Evolutionary conservation across 1,284 basidiomycete species (phyloP).

Genomic region (Boletellus dicymbophilus): DNA sequence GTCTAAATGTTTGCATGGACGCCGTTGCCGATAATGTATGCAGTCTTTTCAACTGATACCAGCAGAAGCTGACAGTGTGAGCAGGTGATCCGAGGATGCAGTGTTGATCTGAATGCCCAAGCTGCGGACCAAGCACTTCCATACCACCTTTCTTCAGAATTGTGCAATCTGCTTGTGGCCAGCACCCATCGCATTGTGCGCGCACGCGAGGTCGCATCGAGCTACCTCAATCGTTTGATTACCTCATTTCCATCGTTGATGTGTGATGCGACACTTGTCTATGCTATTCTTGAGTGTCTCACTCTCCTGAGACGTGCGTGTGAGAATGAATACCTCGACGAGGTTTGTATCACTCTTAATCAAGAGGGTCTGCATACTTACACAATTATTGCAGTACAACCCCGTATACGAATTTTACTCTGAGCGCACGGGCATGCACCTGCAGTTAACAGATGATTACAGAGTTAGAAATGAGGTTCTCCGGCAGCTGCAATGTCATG

Average conservation of each 20-base stretch:
- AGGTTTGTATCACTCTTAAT: slow-evolving; percentile 53
- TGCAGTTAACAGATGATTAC: slow-evolving; percentile 91
- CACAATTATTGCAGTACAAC: slow-evolving; percentile 65
- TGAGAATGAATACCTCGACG: slow-evolving; percentile 91
- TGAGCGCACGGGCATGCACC: slow-evolving; percentile 69
- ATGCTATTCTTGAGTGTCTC: slow-evolving; percentile 88
- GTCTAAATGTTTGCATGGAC: slow-evolving; percentile 78
- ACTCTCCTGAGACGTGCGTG: slow-evolving; percentile 88
- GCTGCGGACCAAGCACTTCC: slow-evolving; percentile 84
- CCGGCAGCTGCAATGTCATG: slow-evolving; percentile 70
- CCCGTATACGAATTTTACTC: slow-evolving; percentile 86
- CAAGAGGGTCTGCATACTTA: slow-evolving; percentile 1
- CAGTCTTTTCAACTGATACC: slow-evolving; percentile 1
- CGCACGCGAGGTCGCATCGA: slow-evolving; percentile 81
- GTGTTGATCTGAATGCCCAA: slow-evolving; percentile 68
- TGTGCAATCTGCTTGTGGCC: slow-evolving; percentile 75
- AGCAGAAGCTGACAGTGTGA: slow-evolving; percentile 10
- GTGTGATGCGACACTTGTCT: slow-evolving; percentile 89
- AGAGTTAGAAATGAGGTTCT: slow-evolving; percentile 85
- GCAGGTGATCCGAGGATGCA: slow-evolving; percentile 75
- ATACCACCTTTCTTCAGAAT: slow-evolving; percentile 69
- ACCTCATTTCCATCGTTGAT: slow-evolving; percentile 94
- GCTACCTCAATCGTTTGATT: slow-evolving; percentile 84
- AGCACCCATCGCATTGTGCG: slow-evolving; percentile 85
- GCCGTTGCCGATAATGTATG: slow-evolving; percentile 83